phyloP scores from a whole-genome alignment of 306 rosid genomes.

The Quercus suber region DNA sequence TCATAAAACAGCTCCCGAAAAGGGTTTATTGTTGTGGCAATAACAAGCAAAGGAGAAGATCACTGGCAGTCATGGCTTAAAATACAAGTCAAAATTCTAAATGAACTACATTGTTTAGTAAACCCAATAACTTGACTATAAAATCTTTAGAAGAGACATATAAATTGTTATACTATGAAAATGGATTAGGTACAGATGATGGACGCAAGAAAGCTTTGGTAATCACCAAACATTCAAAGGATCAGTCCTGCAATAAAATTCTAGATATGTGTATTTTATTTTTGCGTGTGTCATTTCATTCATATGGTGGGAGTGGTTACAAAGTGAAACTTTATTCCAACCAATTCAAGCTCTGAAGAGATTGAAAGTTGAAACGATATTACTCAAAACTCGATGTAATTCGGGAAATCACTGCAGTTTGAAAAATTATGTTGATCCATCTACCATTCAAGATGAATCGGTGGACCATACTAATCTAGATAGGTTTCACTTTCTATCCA shows the following conservation, averaged over 20 bases:
- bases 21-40: too few species aligned
- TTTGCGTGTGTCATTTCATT: neutral
- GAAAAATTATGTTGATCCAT: neutral
- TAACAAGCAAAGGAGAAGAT: too few species aligned
- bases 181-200: neutral
- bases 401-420: neutral
- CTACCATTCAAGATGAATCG: neutral
- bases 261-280: neutral
- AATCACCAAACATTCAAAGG: constrained; percentile 5
- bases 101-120: too few species aligned
- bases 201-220: neutral
- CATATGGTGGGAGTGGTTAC: neutral
- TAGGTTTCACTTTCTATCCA: neutral
- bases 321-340: neutral
- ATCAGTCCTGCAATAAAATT: neutral
- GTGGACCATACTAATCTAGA: neutral
- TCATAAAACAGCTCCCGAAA: too few species aligned
- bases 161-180: neutral
- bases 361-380: neutral
- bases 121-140: too few species aligned
- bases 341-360: neutral
- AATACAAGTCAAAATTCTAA: too few species aligned
- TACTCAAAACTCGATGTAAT: neutral
- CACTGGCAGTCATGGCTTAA: too few species aligned
- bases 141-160: too few species aligned